These are phyloP conservation scores for Fusarium brevicatenulatum DNA, from an alignment of 2,329 filamentous ascomycete species.

Conservation along the genomic window DNA sequence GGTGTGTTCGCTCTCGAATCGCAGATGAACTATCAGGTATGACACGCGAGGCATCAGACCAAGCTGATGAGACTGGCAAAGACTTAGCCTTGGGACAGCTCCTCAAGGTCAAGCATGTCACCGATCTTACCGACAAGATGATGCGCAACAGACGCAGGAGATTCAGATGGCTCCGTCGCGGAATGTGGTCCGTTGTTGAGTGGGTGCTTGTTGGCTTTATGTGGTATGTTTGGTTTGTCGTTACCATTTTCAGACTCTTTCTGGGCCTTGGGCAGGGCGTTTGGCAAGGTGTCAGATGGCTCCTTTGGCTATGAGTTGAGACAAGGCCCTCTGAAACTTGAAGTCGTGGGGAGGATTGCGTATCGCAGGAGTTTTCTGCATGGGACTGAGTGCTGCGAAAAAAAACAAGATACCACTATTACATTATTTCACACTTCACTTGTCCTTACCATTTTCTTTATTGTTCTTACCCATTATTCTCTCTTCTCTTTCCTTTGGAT, in stretches of 20 bases:
- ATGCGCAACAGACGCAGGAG: slow-evolving; percentile 73
- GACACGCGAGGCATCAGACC: slow-evolving; percentile 76
- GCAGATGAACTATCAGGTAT: slow-evolving; percentile 65
- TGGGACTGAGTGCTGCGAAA: background rate
- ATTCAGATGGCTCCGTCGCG: slow-evolving; percentile 78
- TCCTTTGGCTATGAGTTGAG: slow-evolving; percentile 75
- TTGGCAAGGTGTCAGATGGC: slow-evolving; percentile 74
- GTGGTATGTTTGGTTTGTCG: slow-evolving; percentile 94
- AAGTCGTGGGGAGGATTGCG: background rate
- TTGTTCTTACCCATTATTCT: background rate
- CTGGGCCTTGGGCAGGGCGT: slow-evolving; percentile 70
- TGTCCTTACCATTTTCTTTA: slow-evolving; percentile 4
- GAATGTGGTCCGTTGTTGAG: slow-evolving; percentile 85
- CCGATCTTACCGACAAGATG: slow-evolving; percentile 82
- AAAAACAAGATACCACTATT: background rate
- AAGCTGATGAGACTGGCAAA: slow-evolving; percentile 80
- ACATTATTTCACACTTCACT: background rate
- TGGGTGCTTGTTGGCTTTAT: slow-evolving; percentile 89
- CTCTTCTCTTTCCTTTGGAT: slow-evolving; percentile 16
- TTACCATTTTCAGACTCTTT: slow-evolving; percentile 77
- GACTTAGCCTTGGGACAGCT: slow-evolving; percentile 82
- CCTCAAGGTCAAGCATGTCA: slow-evolving; percentile 81
- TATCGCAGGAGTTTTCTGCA: slow-evolving; percentile 18
- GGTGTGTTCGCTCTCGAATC: slow-evolving; percentile 58
- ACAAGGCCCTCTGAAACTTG: background rate